Percentiles rank a stretch among this genome's conserved stretches.
phyloP scores from a whole-genome alignment of 352 stramenopile species.

The Globisporangium splendens region DNA sequence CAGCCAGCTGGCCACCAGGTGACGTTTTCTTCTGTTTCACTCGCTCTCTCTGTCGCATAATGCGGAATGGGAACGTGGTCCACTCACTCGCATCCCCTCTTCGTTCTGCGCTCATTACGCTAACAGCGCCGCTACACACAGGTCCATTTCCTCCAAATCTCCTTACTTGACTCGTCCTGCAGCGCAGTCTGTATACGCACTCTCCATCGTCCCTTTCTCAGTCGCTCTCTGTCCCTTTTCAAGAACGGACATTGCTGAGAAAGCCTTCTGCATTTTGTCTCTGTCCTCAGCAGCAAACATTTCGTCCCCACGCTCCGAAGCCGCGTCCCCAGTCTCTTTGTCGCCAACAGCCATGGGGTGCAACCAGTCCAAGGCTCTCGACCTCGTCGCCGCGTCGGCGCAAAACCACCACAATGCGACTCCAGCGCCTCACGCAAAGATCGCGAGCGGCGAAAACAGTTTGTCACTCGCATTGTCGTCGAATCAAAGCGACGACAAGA shows the following conservation, averaged over 20 bases:
- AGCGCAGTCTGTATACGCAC: too few species aligned
- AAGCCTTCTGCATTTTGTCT: conserved; percentile 1
- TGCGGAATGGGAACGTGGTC: too few species aligned
- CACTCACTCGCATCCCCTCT: too few species aligned
- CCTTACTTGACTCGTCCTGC: too few species aligned
- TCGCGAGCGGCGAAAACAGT: not conserved
- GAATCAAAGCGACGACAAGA: conserved; percentile 1
- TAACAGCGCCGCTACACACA: too few species aligned
- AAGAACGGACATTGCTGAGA: too few species aligned
- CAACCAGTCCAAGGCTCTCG: conserved; percentile 47
- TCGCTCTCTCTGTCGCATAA: too few species aligned
- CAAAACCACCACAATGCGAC: too few species aligned
- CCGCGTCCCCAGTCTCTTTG: not conserved
- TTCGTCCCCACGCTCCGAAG: not conserved
- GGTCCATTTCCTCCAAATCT: too few species aligned
- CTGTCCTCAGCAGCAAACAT: conserved; percentile 9
- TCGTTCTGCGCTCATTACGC: too few species aligned
- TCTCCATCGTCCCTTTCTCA: conserved; percentile 16
- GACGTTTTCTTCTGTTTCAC: too few species aligned
- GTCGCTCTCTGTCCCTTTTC: not conserved
- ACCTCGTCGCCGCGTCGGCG: conserved; percentile 1
- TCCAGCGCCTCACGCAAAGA: not conserved
- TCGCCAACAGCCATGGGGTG: conserved; percentile 43
- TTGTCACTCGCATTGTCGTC: not conserved
- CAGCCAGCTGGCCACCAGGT: too few species aligned